Evolutionary conservation across 257 asterid genomes (phyloP).

Genomic region (Capsicum baccatum): DNA sequence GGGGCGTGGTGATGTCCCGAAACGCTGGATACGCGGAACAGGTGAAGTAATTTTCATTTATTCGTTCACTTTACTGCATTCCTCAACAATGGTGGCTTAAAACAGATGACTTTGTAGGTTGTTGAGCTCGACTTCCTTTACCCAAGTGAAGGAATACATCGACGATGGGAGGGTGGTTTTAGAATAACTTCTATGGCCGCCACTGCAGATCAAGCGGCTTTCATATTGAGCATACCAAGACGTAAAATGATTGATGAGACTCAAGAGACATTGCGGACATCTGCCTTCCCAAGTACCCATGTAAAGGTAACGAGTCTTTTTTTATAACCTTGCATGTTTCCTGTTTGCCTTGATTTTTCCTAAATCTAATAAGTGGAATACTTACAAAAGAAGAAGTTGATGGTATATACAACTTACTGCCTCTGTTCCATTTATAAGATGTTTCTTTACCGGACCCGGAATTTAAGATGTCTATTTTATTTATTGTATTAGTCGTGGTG

Average conservation of each 20-base stretch:
- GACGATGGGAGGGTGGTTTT: slow-evolving; percentile 93
- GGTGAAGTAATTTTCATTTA: slow-evolving; percentile 44
- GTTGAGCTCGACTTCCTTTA: slow-evolving; percentile 96
- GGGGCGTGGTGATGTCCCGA: slow-evolving; percentile 99
- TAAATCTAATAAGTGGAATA: neutral
- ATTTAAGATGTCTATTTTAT: neutral
- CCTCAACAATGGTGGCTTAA: neutral
- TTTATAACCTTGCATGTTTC: neutral
- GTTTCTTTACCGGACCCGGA: neutral
- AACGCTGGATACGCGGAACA: slow-evolving; percentile 93
- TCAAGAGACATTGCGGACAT: slow-evolving; percentile 94
- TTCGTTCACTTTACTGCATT: neutral
- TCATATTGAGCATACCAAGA: slow-evolving; percentile 84
- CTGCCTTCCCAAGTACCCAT: slow-evolving; percentile 95
- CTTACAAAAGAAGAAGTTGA: neutral
- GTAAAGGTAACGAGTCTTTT: slow-evolving; percentile 46
- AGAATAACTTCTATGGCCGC: slow-evolving; percentile 97
- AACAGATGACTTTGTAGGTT: slow-evolving; percentile 49
- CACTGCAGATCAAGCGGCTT: slow-evolving; percentile 89
- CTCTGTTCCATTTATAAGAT: neutral
- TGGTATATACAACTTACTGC: neutral
- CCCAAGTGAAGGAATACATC: slow-evolving; percentile 96
- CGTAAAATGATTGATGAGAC: slow-evolving; percentile 93
- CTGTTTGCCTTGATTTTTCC: neutral
- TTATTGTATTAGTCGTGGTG: neutral